Percentiles rank a stretch among this genome's conserved stretches.
Conservation (phyloP, 2,329 filamentous ascomycete species). For the Zymoseptoria brevis region DNA sequence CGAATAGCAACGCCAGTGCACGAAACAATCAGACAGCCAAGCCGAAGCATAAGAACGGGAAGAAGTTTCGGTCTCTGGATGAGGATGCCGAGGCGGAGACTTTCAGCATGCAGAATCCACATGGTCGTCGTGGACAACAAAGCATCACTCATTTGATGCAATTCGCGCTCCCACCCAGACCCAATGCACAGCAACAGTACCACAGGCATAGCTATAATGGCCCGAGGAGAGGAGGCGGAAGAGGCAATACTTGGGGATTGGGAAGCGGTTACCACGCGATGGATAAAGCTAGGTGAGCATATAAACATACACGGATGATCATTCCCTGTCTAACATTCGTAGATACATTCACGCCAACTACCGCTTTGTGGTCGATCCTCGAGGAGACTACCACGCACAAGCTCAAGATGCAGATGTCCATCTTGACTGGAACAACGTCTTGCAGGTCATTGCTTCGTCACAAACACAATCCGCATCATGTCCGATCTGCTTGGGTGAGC, state of each 20-base stretch:
- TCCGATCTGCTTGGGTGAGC: constrained; percentile 88
- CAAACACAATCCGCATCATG: constrained; percentile 84
- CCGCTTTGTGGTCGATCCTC: constrained; percentile 85
- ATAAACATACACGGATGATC: neutral
- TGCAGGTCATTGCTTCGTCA: constrained; percentile 84
- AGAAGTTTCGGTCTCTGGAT: constrained; percentile 60
- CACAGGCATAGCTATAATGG: constrained; percentile 30
- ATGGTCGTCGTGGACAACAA: constrained; percentile 76
- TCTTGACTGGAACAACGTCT: constrained; percentile 80
- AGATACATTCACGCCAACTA: constrained; percentile 95
- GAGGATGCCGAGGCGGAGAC: constrained; percentile 79
- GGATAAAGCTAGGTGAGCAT: constrained; percentile 74
- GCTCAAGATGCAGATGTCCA: constrained; percentile 80
- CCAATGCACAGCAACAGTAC: constrained; percentile 48
- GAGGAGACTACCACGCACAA: constrained; percentile 69
- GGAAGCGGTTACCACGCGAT: constrained; percentile 83
- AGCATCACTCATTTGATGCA: constrained; percentile 96
- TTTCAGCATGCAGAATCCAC: constrained; percentile 31
- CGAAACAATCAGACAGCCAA: constrained; percentile 69
- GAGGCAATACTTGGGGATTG: constrained; percentile 69
- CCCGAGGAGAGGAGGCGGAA: constrained; percentile 44
- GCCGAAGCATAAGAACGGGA: constrained; percentile 78
- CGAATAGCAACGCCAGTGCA: constrained; percentile 36
- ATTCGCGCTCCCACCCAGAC: constrained; percentile 71
- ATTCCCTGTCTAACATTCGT: constrained; percentile 10